Evolutionary conservation across 2,329 filamentous ascomycete genomes (phyloP).

Genomic region (Botrytis porri): DNA sequence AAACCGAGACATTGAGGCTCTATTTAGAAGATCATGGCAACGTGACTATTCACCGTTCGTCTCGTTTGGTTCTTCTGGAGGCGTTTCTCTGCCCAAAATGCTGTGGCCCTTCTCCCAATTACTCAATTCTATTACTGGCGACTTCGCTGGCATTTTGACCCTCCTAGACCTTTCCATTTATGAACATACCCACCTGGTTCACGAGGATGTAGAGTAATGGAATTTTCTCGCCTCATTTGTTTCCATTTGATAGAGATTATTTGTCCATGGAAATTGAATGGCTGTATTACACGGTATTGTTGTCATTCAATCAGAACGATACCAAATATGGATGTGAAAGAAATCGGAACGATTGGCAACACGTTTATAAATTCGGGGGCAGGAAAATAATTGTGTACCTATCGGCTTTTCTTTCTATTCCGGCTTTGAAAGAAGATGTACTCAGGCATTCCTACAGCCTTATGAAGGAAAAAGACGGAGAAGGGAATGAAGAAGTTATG

Average conservation of each 20-base stretch:
- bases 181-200: background rate
- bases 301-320: background rate
- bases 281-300: background rate
- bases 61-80: background rate
- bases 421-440: too few species aligned
- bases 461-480: background rate
- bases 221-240: background rate
- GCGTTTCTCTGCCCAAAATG: slow-evolving; percentile 1
- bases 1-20: slow-evolving; percentile 10
- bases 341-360: slow-evolving; percentile 7
- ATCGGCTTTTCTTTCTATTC: slow-evolving; percentile 5
- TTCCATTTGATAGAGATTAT: slow-evolving; percentile 2
- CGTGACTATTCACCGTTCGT: slow-evolving; percentile 12
- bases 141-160: slow-evolving; percentile 18
- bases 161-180: slow-evolving; percentile 24
- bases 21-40: slow-evolving; percentile 7
- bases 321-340: background rate
- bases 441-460: slow-evolving; percentile 8
- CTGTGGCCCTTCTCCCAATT: slow-evolving; percentile 6
- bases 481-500: background rate
- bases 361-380: background rate
- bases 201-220: background rate
- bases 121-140: background rate
- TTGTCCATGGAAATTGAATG: background rate
- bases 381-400: slow-evolving; percentile 9